Evolutionary conservation across 2,329 filamentous ascomycete species (phyloP), one percentile per base, ranked within the genome.

Genomic region (Sclerotinia trifoliorum): DNA sequence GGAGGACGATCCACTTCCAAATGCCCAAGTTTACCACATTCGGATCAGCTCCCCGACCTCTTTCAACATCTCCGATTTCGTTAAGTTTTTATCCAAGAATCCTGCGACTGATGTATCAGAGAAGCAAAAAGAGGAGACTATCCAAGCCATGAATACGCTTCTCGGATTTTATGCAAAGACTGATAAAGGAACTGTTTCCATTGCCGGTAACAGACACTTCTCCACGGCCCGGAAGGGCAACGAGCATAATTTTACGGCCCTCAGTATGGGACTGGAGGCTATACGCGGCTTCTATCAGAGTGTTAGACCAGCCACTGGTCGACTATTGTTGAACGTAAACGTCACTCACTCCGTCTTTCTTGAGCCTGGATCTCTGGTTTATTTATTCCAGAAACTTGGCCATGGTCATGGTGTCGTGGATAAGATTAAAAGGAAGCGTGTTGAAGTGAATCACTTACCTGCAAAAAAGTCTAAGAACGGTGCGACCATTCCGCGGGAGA

Each of bases 231-330:
- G 72, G 0, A 74, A 73, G 4, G 71, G 70, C 5, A 29, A 49
- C 1, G 70, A 70, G 13, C 24, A 54, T 0, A 77, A 75, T 35
- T 42, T 56, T 3, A 64, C 68, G 3, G 73, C 80, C 42, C 80
- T 90, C 1, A 81, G 80, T 3, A 79, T 75, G 15, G 86, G 86
- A 1, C 78, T 90, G 0, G 79, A 84, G 60, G 86, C 86, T 0
- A 76, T 88, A 5, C 81, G 87, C 54, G 88, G 88, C 0, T 90
- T 85, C 77, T 89, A 85, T 73, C 80, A 86, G 15, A 89, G 86
- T 73, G 84, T 87, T 42, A 84, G 88, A 6, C 82, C 85, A 2
- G 83, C 85, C 3, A 84, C 85, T 19, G 82, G 81, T 51, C 81
- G 86, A 4, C 78, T 90, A 5, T 74, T 90, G 0, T 76, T 90